A percentile compares a stretch with the other conserved stretches of the same genome.
Evolutionary conservation across 306 rosid genomes (phyloP).

Genomic region (Aeschynomene evenia): DNA sequence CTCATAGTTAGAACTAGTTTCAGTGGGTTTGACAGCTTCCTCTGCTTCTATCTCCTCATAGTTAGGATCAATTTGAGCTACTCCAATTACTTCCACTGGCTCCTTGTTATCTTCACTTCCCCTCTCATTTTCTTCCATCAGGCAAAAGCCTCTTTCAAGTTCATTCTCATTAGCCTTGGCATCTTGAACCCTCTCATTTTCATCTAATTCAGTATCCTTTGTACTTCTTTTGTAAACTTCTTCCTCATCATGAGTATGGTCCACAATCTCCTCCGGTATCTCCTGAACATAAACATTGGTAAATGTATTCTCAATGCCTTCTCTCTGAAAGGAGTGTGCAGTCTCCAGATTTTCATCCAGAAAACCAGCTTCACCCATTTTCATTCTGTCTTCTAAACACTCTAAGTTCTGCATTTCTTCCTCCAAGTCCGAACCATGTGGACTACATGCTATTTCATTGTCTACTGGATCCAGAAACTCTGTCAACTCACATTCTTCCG

Average conservation of each 20-base stretch:
- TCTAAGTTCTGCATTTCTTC: constrained; percentile 29
- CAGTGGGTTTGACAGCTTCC: constrained; percentile 34
- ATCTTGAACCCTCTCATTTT: constrained; percentile 37
- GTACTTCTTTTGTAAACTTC: constrained; percentile 36
- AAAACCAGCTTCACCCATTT: constrained; percentile 31
- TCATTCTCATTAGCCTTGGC: constrained; percentile 40
- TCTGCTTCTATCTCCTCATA: constrained; percentile 35
- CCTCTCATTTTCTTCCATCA: constrained; percentile 42
- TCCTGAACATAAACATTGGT: constrained; percentile 35
- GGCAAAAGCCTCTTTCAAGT: constrained; percentile 35
- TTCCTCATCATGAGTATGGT: constrained; percentile 35
- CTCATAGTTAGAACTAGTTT: constrained; percentile 34
- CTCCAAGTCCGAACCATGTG: constrained; percentile 35
- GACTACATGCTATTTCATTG: constrained; percentile 26
- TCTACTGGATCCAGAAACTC: constrained; percentile 38
- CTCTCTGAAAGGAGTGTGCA: constrained; percentile 32
- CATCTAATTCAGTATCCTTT: constrained; percentile 36
- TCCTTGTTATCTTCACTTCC: constrained; percentile 28
- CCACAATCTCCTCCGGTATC: constrained; percentile 33
- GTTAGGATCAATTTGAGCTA: constrained; percentile 35
- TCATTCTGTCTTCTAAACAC: constrained; percentile 38
- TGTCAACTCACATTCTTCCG: constrained; percentile 39
- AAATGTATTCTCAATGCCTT: constrained; percentile 34
- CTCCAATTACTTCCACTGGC: constrained; percentile 33
- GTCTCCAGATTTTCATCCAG: constrained; percentile 44